Evolutionary conservation across 441 rosid genomes (phyloP).

Genomic region (Adansonia grandidieri): DNA sequence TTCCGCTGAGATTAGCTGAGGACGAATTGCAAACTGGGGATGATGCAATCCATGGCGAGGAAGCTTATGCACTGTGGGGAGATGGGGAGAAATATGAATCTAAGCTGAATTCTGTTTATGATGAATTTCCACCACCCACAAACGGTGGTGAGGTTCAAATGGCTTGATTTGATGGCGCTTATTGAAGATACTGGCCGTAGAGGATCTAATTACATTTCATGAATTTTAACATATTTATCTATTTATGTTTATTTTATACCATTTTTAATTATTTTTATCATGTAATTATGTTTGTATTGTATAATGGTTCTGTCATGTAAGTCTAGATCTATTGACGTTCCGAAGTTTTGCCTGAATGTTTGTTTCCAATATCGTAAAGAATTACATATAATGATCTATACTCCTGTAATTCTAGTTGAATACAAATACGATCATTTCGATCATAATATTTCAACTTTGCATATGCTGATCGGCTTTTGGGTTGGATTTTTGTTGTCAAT

Average conservation of each 20-base stretch:
- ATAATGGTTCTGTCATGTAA: too few relatives aligned
- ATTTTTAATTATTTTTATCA: too few relatives aligned
- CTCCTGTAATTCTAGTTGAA: constrained; percentile 1
- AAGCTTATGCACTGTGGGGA: constrained; percentile 51
- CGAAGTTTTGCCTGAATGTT: neutral
- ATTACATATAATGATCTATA: too few relatives aligned
- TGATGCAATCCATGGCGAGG: constrained; percentile 56
- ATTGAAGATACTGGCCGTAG: neutral
- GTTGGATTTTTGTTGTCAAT: neutral
- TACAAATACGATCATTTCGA: neutral
- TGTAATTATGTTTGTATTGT: too few relatives aligned
- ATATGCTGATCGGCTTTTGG: neutral
- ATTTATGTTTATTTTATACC: too few relatives aligned
- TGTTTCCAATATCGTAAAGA: neutral
- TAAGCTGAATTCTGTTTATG: constrained; percentile 35
- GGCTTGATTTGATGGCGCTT: constrained; percentile 32
- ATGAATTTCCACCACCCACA: constrained; percentile 37
- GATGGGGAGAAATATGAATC: constrained; percentile 56
- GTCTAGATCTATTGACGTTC: neutral
- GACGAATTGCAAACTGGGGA: constrained; percentile 48
- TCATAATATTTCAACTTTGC: constrained; percentile 4
- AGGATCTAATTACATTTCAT: neutral
- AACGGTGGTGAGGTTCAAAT: constrained; percentile 42
- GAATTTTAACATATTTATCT: too few relatives aligned
- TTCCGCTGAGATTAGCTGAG: constrained; percentile 50